A percentile compares a stretch with the other conserved stretches of the same genome.
Evolutionary conservation across 2,329 filamentous ascomycete species (phyloP).

Genomic region (Metarhizium anisopliae): DNA sequence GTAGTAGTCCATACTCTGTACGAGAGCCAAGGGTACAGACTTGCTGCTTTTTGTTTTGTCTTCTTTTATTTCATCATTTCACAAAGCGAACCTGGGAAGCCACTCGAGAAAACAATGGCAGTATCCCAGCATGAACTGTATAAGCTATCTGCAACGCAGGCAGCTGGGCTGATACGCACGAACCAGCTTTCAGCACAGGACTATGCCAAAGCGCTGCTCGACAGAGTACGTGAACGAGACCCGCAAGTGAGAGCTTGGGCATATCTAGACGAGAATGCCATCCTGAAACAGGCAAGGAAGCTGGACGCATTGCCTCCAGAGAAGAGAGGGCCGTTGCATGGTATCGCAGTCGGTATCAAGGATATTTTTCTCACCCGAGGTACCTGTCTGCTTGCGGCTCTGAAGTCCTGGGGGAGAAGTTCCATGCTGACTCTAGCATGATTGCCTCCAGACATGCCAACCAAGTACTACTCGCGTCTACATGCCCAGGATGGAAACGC

Average conservation of each 20-base stretch:
- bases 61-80: not conserved
- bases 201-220: conserved; percentile 38
- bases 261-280: conserved; percentile 33
- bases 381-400: conserved; percentile 10
- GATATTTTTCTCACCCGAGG: conserved; percentile 51
- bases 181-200: conserved; percentile 34
- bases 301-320: conserved; percentile 39
- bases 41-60: not conserved
- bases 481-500: conserved; percentile 34
- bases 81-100: not conserved
- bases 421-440: not conserved
- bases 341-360: conserved; percentile 49
- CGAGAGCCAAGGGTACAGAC: not conserved
- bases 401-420: not conserved
- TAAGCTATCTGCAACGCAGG: conserved; percentile 4
- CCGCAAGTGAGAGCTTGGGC: conserved; percentile 40
- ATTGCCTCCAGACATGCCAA: conserved; percentile 41
- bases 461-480: conserved; percentile 44
- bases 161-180: conserved; percentile 6
- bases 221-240: conserved; percentile 35
- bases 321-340: conserved; percentile 46
- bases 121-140: conserved; percentile 1
- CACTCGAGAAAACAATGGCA: not conserved
- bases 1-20: not conserved
- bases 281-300: conserved; percentile 38